phyloP scores from a whole-genome alignment of 768 basidiomycete genomes.

The Suillus americanus region DNA sequence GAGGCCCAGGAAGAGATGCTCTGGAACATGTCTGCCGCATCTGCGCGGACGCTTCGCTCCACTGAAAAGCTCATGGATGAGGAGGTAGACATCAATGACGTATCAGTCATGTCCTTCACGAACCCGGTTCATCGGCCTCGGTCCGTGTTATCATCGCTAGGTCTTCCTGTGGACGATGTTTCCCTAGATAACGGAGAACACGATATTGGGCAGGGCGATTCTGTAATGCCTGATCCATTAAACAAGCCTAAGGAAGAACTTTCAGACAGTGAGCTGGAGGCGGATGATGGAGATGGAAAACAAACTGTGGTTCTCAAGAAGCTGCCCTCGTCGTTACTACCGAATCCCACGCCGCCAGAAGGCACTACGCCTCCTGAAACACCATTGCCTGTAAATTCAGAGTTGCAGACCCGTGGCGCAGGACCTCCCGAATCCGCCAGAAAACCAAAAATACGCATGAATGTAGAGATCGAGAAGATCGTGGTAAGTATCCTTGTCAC shows the following conservation, averaged over 20 bases:
- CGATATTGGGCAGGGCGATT: not conserved
- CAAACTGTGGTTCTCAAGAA: conserved; percentile 31
- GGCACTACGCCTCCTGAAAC: conserved; percentile 4
- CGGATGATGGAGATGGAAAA: conserved; percentile 28
- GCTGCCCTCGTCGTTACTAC: conserved; percentile 2
- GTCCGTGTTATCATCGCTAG: conserved; percentile 29
- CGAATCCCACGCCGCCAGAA: not conserved
- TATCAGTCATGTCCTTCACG: conserved; percentile 45
- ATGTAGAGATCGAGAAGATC: conserved; percentile 62
- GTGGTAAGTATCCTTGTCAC: conserved; percentile 43
- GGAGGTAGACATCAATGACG: conserved; percentile 53
- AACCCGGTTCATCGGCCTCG: conserved; percentile 40
- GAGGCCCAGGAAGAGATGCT: conserved; percentile 55
- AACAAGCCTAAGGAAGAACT: not conserved
- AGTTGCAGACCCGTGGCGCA: conserved; percentile 1
- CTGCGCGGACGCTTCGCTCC: conserved; percentile 60
- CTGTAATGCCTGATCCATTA: not conserved
- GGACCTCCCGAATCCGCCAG: conserved; percentile 18
- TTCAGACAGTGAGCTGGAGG: not conserved
- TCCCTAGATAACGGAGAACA: not conserved
- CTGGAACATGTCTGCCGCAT: conserved; percentile 59
- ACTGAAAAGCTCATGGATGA: conserved; percentile 65
- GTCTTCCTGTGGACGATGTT: not conserved
- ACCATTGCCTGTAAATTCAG: conserved; percentile 6
- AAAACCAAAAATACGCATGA: conserved; percentile 49